Evolutionary conservation across 176 grass and related monocot genomes (phyloP).

Genomic region (Carex parvula): DNA sequence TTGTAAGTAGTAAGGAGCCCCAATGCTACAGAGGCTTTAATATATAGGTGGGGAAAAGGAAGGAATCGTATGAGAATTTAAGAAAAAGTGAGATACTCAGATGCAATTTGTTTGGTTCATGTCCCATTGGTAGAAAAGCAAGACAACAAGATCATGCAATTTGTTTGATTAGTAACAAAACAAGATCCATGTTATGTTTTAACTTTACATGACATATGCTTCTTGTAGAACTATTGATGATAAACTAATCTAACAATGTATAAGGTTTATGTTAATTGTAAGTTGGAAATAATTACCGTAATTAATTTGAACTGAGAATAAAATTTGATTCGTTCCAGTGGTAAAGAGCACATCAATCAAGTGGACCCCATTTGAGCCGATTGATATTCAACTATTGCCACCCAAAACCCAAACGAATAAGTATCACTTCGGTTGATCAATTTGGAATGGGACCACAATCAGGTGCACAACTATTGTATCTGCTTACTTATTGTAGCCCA

Average conservation of each 20-base stretch:
- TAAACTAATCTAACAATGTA: too few species aligned
- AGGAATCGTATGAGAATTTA: slow-evolving; percentile 28
- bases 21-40: not conserved
- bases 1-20: not conserved
- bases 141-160: not conserved
- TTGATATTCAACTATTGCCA: not conserved
- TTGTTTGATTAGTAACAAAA: slow-evolving; percentile 1
- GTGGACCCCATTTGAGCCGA: not conserved
- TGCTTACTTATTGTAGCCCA: not conserved
- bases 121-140: not conserved
- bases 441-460: not conserved
- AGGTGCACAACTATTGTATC: not conserved
- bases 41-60: not conserved
- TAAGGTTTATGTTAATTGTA: not conserved
- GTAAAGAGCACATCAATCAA: slow-evolving; percentile 13
- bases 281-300: not conserved
- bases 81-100: slow-evolving; percentile 35
- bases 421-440: slow-evolving; percentile 14
- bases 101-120: slow-evolving; percentile 12
- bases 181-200: not conserved
- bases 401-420: not conserved
- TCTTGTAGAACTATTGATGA: not conserved
- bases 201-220: slow-evolving; percentile 7
- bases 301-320: not conserved
- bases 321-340: not conserved